These are phyloP conservation scores for Lecanosticta acicola DNA, from an alignment of 2,329 filamentous ascomycete species.

Conservation along the genomic window DNA sequence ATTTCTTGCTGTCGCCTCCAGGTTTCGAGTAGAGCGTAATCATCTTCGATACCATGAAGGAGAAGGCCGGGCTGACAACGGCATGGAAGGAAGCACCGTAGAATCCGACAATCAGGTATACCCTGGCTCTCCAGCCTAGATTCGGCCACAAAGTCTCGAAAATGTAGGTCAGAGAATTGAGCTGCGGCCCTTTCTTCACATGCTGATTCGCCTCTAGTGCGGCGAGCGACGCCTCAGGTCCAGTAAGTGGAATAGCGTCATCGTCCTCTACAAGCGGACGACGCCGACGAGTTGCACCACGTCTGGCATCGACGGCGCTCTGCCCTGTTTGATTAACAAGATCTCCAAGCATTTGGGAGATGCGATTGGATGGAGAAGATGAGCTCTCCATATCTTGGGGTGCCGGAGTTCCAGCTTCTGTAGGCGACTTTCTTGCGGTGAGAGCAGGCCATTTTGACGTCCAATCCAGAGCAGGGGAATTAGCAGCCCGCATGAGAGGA, in stretches of 20 bases:
- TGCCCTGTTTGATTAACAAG: slow-evolving; percentile 19
- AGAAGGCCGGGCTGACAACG: slow-evolving; percentile 66
- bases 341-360: slow-evolving; percentile 15
- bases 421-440: not conserved
- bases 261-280: slow-evolving; percentile 11
- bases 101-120: slow-evolving; percentile 56
- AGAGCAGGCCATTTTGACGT: not conserved
- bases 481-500: not conserved
- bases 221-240: slow-evolving; percentile 12
- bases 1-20: slow-evolving; percentile 43
- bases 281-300: slow-evolving; percentile 9
- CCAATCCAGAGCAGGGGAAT: not conserved
- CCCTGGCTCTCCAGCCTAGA: slow-evolving; percentile 48
- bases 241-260: slow-evolving; percentile 15
- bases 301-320: slow-evolving; percentile 17
- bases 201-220: slow-evolving; percentile 7
- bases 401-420: not conserved
- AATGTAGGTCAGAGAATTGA: slow-evolving; percentile 46
- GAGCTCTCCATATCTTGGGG: too few species aligned
- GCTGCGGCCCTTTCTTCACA: slow-evolving; percentile 4
- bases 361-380: slow-evolving; percentile 6
- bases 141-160: slow-evolving; percentile 65
- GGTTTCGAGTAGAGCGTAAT: slow-evolving; percentile 62
- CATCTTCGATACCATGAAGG: slow-evolving; percentile 67
- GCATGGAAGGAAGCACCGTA: slow-evolving; percentile 60